These are phyloP conservation scores for Suillus spraguei DNA, from an alignment of 768 basidiomycete genomes.

Conservation along the genomic window DNA sequence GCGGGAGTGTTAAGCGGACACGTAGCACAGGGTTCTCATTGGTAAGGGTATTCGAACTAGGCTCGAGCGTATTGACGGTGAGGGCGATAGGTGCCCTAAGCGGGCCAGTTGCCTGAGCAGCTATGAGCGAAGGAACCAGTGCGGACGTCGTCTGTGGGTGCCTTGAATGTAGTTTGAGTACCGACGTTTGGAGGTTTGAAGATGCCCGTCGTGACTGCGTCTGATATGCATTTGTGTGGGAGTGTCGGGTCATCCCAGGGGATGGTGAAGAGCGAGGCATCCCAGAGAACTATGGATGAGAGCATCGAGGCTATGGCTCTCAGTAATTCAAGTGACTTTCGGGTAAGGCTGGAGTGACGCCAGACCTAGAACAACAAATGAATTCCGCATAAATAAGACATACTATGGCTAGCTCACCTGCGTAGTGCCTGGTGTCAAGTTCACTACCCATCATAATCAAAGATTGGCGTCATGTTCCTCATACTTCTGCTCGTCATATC, in stretches of 20 bases:
- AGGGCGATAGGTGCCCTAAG: conserved; percentile 55
- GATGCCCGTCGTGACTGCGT: conserved; percentile 73
- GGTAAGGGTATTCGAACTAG: conserved; percentile 27
- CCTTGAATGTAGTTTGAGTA: conserved; percentile 73
- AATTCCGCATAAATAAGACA: no score
- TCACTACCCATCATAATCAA: no score
- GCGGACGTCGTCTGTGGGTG: conserved; percentile 82
- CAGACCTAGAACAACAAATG: no score
- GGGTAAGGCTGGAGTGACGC: no score
- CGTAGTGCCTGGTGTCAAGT: no score
- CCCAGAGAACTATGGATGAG: conserved; percentile 97
- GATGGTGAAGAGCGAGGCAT: conserved; percentile 90
- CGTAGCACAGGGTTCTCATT: conserved; percentile 27
- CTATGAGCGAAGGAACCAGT: conserved; percentile 72
- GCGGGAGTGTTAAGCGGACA: conserved; percentile 61
- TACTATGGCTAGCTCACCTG: no score
- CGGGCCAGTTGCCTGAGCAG: conserved; percentile 54
- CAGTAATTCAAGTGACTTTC: no score
- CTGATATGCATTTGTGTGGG: conserved; percentile 76
- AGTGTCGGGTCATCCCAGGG: conserved; percentile 70
- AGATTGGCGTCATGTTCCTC: no score
- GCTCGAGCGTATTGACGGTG: conserved; percentile 26
- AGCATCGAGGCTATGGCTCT: conserved; percentile 46
- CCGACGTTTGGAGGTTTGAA: conserved; percentile 90
- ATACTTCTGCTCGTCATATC: no score